phyloP scores from a whole-genome alignment of 495 filamentous ascomycete genomes.

The Hypoxylon perforatum region DNA sequence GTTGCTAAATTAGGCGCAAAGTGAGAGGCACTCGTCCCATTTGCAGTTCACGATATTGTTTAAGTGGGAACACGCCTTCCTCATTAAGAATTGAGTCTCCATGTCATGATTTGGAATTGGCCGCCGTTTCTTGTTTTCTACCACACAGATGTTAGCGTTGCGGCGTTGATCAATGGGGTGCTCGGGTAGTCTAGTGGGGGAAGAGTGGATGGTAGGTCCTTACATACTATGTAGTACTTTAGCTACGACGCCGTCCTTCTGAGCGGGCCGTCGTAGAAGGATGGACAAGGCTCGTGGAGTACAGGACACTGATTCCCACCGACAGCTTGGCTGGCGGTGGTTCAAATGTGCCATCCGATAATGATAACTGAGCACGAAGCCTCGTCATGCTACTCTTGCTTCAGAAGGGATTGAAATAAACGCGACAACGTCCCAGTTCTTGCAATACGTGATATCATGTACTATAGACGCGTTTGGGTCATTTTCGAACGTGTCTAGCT shows the following conservation, averaged over 20 bases:
- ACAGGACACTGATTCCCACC: constrained; percentile 16
- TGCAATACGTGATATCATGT: not conserved
- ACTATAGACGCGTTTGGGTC: not conserved
- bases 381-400: constrained; percentile 11
- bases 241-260: constrained; percentile 15
- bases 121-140: constrained; percentile 18
- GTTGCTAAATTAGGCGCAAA: constrained; percentile 26
- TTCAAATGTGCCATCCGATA: constrained; percentile 9
- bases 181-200: constrained; percentile 22
- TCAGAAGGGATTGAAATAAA: not conserved
- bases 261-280: constrained; percentile 36
- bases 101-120: constrained; percentile 10
- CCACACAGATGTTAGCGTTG: constrained; percentile 21
- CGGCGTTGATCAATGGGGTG: constrained; percentile 18
- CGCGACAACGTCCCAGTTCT: not conserved
- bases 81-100: constrained; percentile 10
- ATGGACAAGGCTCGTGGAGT: constrained; percentile 28
- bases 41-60: constrained; percentile 2
- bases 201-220: constrained; percentile 10
- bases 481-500: not conserved
- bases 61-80: constrained; percentile 8
- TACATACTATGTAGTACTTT: constrained; percentile 5
- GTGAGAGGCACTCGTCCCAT: constrained; percentile 4
- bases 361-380: constrained; percentile 10
- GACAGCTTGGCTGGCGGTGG: constrained; percentile 9